These are phyloP conservation scores for Chlamydomonas sp. DNA, from an alignment of 139 green algal species.

Conservation along the genomic window DNA sequence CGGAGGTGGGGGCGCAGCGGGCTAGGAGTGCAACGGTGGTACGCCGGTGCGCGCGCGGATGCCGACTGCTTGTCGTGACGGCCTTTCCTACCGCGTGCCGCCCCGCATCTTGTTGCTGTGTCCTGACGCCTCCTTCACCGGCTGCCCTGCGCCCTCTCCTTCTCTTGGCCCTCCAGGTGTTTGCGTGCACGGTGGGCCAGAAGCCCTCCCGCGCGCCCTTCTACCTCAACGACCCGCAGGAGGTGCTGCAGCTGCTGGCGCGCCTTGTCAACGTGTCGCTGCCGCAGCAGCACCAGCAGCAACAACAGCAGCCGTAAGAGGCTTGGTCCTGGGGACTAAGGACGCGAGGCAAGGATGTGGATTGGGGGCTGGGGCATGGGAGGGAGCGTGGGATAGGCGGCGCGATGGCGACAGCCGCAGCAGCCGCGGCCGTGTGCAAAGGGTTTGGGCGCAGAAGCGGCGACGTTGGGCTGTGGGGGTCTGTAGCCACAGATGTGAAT, in stretches of 20 bases:
- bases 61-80: not conserved
- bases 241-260: constrained; percentile 70
- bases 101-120: not conserved
- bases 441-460: too few species aligned
- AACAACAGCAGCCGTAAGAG: too few species aligned
- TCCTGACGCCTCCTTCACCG: not conserved
- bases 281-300: not conserved
- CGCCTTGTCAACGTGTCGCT: constrained; percentile 28
- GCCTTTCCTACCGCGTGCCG: not conserved
- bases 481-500: too few species aligned
- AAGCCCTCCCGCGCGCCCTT: constrained; percentile 95
- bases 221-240: constrained; percentile 95
- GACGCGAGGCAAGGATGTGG: too few species aligned
- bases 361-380: too few species aligned
- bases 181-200: constrained; percentile 95
- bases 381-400: too few species aligned
- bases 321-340: too few species aligned
- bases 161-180: constrained; percentile 70
- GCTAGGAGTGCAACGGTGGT: too few species aligned
- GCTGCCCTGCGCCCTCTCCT: not conserved
- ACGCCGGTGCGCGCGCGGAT: not conserved
- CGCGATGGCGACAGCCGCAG: too few species aligned
- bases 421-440: too few species aligned
- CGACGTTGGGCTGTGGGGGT: too few species aligned
- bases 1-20: constrained; percentile 41